phyloP scores from a whole-genome alignment of 176 grass and related monocot species.

The Rhynchospora breviuscula region DNA sequence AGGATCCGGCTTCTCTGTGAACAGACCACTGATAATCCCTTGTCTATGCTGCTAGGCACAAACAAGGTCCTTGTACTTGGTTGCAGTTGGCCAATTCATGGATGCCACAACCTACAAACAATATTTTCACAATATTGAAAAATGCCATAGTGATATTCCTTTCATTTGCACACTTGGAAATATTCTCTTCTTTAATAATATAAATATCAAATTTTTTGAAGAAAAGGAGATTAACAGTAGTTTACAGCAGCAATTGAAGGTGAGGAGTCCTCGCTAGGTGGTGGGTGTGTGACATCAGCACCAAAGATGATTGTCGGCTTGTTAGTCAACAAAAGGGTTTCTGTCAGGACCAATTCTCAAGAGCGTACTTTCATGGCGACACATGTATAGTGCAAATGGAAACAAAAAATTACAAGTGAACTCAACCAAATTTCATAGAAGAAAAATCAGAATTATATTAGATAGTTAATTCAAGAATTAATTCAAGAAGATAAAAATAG shows the following conservation, averaged over 20 bases:
- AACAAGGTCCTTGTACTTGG: slow-evolving; percentile 70
- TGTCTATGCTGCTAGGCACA: slow-evolving; percentile 60
- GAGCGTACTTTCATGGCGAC: no score
- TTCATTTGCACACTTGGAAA: not conserved
- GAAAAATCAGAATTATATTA: no score
- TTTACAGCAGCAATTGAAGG: slow-evolving; percentile 62
- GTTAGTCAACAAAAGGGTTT: slow-evolving; percentile 10
- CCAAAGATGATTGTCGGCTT: slow-evolving; percentile 63
- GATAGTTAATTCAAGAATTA: no score
- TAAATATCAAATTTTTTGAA: not conserved
- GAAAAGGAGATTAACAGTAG: not conserved
- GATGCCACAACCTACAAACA: slow-evolving; percentile 66
- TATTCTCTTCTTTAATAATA: not conserved
- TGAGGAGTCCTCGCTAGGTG: slow-evolving; percentile 59
- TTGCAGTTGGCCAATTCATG: slow-evolving; percentile 78
- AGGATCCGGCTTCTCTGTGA: slow-evolving; percentile 39
- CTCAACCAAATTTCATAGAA: no score
- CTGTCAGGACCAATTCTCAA: no score
- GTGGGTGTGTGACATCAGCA: slow-evolving; percentile 72
- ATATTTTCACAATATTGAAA: not conserved
- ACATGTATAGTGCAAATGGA: no score
- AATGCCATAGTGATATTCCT: not conserved
- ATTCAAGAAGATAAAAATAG: no score
- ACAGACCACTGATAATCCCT: slow-evolving; percentile 70
- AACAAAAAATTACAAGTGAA: no score